phyloP scores from a whole-genome alignment of 306 rosid species.

The Prunus armeniaca region DNA sequence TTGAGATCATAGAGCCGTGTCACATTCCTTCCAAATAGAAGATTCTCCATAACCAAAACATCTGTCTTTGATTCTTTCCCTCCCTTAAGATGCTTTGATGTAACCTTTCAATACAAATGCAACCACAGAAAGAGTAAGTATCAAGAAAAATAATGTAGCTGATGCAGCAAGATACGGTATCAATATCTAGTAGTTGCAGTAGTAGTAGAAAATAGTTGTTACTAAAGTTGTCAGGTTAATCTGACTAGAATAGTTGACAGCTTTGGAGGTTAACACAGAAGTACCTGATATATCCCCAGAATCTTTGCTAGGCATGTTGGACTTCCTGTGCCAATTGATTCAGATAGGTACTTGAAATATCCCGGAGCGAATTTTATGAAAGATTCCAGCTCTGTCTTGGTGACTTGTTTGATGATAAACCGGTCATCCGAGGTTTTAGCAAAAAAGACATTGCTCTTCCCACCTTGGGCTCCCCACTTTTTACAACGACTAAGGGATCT shows the following conservation, averaged over 20 bases:
- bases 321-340: constrained; percentile 65
- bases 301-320: constrained; percentile 96
- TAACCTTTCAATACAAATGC: constrained; percentile 60
- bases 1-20: constrained; percentile 89
- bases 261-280: constrained; percentile 9
- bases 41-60: constrained; percentile 97
- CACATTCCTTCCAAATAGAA: constrained; percentile 69
- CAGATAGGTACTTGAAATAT: constrained; percentile 84
- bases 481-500: constrained; percentile 95
- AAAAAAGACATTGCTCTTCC: constrained; percentile 95
- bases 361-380: constrained; percentile 77
- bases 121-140: constrained; percentile 16
- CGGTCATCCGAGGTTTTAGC: constrained; percentile 95
- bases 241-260: not conserved
- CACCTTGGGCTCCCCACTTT: constrained; percentile 99
- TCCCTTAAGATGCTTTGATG: constrained; percentile 78
- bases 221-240: not conserved
- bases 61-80: constrained; percentile 81
- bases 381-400: constrained; percentile 93
- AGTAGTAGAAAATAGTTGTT: not conserved
- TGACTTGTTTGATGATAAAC: constrained; percentile 85
- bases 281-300: constrained; percentile 97
- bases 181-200: not conserved
- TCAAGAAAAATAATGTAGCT: not conserved
- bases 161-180: not conserved